These are phyloP conservation scores for Penstemon davidsonii DNA, from an alignment of 257 asterid species.

Conservation along the genomic window DNA sequence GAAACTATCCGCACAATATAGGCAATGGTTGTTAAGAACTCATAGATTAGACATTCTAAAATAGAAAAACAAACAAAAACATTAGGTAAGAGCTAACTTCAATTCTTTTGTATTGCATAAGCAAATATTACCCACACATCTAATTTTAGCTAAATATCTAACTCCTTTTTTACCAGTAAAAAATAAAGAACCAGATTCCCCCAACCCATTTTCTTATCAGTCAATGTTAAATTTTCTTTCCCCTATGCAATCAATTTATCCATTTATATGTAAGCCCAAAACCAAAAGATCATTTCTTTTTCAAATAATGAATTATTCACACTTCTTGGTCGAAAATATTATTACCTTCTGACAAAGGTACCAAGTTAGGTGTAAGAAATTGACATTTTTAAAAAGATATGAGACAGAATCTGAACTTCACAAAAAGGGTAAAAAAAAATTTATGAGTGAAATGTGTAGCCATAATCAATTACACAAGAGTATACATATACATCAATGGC, in stretches of 20 bases:
- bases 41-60: background rate
- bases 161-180: slow-evolving; percentile 4
- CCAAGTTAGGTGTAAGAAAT: background rate
- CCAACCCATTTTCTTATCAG: background rate
- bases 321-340: background rate
- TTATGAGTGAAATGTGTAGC: slow-evolving; percentile 2
- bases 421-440: background rate
- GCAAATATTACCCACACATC: slow-evolving; percentile 1
- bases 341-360: background rate
- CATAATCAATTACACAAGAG: background rate
- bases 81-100: background rate
- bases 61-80: background rate
- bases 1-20: background rate
- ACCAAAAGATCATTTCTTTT: background rate
- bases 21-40: background rate
- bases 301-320: background rate
- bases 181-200: slow-evolving; percentile 2
- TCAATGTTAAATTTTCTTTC: background rate
- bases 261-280: background rate
- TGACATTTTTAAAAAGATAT: background rate
- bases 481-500: background rate
- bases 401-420: background rate
- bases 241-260: background rate
- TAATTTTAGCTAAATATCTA: background rate
- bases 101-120: background rate